phyloP scores from a whole-genome alignment of 768 basidiomycete genomes.

The Naganishia kalamii region DNA sequence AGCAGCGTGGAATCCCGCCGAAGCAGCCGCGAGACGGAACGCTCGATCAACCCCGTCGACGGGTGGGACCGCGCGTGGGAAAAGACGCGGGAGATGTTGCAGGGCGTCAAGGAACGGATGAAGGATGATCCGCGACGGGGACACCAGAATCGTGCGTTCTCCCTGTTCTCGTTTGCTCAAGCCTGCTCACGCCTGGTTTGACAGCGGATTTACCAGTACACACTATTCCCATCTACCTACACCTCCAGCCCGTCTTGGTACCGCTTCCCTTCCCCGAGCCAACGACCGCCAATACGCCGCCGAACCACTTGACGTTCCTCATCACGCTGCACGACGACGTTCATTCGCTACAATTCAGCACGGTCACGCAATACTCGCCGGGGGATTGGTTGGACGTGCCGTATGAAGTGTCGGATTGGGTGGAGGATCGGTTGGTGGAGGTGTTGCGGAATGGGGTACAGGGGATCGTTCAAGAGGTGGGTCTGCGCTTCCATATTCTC shows the following conservation, averaged over 20 bases:
- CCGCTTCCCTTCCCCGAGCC: constrained; percentile 50
- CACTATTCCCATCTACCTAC: constrained; percentile 84
- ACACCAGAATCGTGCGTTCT: constrained; percentile 51
- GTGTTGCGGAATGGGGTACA: constrained; percentile 76
- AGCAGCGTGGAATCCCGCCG: constrained; percentile 12
- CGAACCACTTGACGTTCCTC: constrained; percentile 62
- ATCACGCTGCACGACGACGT: constrained; percentile 68
- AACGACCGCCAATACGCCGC: constrained; percentile 18
- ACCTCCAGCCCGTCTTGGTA: constrained; percentile 77
- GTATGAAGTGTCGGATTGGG: constrained; percentile 80
- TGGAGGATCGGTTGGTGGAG: constrained; percentile 89
- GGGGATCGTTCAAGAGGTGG: constrained; percentile 74
- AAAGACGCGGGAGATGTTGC: constrained; percentile 63
- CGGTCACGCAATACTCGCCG: constrained; percentile 76
- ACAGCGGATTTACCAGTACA: constrained; percentile 51
- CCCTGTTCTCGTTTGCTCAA: neutral
- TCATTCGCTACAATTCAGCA: constrained; percentile 69
- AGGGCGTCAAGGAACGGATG: constrained; percentile 31
- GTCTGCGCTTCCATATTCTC: constrained; percentile 16
- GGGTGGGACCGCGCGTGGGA: constrained; percentile 77
- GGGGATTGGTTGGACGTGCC: constrained; percentile 75
- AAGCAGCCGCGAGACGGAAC: constrained; percentile 61
- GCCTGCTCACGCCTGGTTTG: neutral
- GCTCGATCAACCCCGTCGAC: constrained; percentile 76
- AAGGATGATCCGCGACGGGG: constrained; percentile 35